Base-by-base conservation (phyloP, 2,329 filamentous ascomycete species). In the Ustilaginoidea virens region DNA sequence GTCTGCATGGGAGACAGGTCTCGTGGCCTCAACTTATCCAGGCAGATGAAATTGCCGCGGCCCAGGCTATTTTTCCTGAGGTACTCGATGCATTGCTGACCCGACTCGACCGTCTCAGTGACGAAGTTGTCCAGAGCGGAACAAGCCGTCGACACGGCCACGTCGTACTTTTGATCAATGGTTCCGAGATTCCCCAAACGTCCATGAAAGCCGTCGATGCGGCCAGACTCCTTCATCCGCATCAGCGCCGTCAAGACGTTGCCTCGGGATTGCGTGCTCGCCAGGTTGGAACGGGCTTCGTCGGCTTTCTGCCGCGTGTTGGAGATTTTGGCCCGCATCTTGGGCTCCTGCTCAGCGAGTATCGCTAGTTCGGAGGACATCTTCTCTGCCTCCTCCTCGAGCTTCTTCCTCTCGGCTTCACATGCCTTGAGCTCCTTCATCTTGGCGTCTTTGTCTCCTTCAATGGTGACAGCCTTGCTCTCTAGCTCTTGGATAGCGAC, bases 101-200 rank as follows among this genome's bases (percentile, higher is more conserved):
- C 90, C 33, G 85, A 81, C 44, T 96, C 90, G 10, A 96, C 87
- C 1, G 82, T 86, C 44, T 96, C 90, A 1, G 92, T 92, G 7
- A 98, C 87, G 53, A 98, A 86, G 47, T 96, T 93, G 53, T 98
- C 83, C 7, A 98, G 69, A 3, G 80, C 69, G 25, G 81, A 76
- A 41, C 90, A 96, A 8, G 90, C 92, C 0, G 90, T 98, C 0
- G 92, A 98, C 35, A 98, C 93, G n/a, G 90, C 90, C 24, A 98
- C 74, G 45, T 98, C 90, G 51, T 92, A 98, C 53, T 81, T 82
- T 48, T 81, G 68, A 44, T 98, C 86, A 40, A 98, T 98, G 1
- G 81, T 76, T 24, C 90, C 90, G 1, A 98, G 69, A 42, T 96
- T 94, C 7, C 90, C 92, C 4, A 98, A 73, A 18, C 90, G 76